Percentiles rank a stretch among this genome's conserved stretches.
Evolutionary conservation across 345 rosid genomes (phyloP).

Genomic region (Schrenkiella parvula): DNA sequence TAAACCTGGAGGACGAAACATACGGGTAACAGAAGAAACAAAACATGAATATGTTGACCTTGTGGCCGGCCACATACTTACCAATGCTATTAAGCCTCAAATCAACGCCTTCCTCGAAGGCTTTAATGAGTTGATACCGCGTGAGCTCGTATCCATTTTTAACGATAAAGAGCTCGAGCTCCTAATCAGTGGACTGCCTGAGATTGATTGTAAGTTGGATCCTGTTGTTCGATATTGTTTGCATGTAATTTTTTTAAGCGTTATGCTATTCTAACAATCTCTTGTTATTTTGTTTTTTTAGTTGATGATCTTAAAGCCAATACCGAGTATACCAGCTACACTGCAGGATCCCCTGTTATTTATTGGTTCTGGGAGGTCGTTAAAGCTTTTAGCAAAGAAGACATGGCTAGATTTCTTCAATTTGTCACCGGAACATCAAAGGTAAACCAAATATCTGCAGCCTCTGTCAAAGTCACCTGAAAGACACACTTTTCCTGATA

Average conservation of each 20-base stretch:
- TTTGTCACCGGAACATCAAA: constrained; percentile 97
- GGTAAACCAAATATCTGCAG: constrained; percentile 38
- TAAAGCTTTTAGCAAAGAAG: constrained; percentile 87
- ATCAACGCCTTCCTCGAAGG: constrained; percentile 88
- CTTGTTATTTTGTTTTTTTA: background rate
- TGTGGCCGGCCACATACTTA: constrained; percentile 90
- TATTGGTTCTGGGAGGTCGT: constrained; percentile 99
- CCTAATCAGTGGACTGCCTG: constrained; percentile 98
- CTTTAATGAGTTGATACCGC: constrained; percentile 70
- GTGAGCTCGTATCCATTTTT: constrained; percentile 81
- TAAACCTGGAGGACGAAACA: constrained; percentile 93
- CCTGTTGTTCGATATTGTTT: constrained; percentile 3
- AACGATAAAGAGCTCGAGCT: constrained; percentile 99
- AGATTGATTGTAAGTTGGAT: constrained; percentile 82
- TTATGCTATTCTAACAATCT: background rate
- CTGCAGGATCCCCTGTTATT: constrained; percentile 72
- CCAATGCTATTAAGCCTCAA: constrained; percentile 96
- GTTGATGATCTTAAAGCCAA: constrained; percentile 91
- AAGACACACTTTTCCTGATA: background rate
- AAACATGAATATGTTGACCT: constrained; percentile 97
- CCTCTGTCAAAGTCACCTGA: background rate
- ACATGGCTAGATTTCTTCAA: constrained; percentile 90
- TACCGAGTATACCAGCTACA: constrained; percentile 83
- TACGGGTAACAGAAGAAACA: constrained; percentile 93
- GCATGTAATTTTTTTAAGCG: constrained; percentile 27